Evolutionary conservation across 345 rosid species (phyloP).

Genomic region (Populus tremula): DNA sequence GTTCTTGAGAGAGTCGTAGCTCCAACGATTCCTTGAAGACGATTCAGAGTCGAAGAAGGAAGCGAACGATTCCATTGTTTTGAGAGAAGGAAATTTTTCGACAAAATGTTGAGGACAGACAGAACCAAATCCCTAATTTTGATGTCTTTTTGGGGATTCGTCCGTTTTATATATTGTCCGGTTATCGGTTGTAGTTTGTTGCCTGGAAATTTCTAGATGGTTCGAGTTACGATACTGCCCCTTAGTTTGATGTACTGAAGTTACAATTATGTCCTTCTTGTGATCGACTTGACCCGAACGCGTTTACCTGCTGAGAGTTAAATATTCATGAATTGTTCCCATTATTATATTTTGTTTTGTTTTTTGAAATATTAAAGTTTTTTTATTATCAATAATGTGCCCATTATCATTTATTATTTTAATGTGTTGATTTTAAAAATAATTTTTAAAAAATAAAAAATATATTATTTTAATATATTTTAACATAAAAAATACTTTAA

Average conservation of each 20-base stretch:
- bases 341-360: no score
- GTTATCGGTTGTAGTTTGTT: neutral
- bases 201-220: constrained; percentile 9
- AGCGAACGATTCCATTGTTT: constrained; percentile 70
- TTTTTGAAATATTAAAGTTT: no score
- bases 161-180: neutral
- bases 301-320: no score
- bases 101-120: neutral
- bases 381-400: no score
- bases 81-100: neutral
- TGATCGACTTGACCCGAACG: no score
- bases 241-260: neutral
- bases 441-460: no score
- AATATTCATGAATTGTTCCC: no score
- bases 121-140: neutral
- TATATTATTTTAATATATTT: no score
- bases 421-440: no score
- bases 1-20: constrained; percentile 67
- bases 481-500: no score
- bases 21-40: constrained; percentile 49
- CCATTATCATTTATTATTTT: no score
- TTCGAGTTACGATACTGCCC: neutral
- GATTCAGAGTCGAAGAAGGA: constrained; percentile 70
- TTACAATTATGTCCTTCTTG: neutral
- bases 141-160: neutral